phyloP scores from a whole-genome alignment of 1,284 basidiomycete genomes.

The Ustilago curta region DNA sequence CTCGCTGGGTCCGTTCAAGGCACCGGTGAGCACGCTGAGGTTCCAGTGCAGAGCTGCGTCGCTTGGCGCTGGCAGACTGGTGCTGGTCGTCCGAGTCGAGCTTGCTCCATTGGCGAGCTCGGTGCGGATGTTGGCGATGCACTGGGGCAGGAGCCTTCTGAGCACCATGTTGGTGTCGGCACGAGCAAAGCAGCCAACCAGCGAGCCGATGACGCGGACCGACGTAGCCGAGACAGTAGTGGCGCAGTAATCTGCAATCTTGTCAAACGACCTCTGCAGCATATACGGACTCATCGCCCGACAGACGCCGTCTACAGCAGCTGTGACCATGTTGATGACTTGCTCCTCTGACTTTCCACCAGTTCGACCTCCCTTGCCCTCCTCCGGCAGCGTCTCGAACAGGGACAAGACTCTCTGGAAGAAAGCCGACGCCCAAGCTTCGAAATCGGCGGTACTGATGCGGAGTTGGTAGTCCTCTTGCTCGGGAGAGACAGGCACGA shows the following conservation, averaged over 20 bases:
- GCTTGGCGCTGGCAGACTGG: slow-evolving; percentile 82
- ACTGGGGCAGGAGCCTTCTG: slow-evolving; percentile 83
- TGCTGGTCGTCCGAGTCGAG: slow-evolving; percentile 88
- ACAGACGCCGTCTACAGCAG: slow-evolving; percentile 85
- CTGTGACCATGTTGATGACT: slow-evolving; percentile 83
- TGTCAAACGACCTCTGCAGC: slow-evolving; percentile 85
- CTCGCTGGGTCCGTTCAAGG: slow-evolving; percentile 52
- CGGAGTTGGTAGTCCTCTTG: slow-evolving; percentile 73
- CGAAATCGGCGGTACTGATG: slow-evolving; percentile 79
- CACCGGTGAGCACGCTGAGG: slow-evolving; percentile 66
- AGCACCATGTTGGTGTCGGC: slow-evolving; percentile 83
- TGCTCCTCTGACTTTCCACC: slow-evolving; percentile 88
- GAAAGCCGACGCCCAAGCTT: slow-evolving; percentile 90
- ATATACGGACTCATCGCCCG: slow-evolving; percentile 87
- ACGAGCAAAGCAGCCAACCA: slow-evolving; percentile 86
- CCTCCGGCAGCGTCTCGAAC: slow-evolving; percentile 93
- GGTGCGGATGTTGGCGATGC: slow-evolving; percentile 81
- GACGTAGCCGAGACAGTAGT: slow-evolving; percentile 82
- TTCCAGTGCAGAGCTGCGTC: slow-evolving; percentile 96
- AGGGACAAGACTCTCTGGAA: slow-evolving; percentile 86
- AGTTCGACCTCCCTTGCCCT: slow-evolving; percentile 78
- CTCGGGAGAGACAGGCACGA: slow-evolving; percentile 13
- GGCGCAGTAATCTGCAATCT: slow-evolving; percentile 83
- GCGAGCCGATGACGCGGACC: slow-evolving; percentile 87
- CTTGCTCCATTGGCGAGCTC: slow-evolving; percentile 93